These are phyloP conservation scores for Globisporangium takayamanum DNA, from an alignment of 352 stramenopile genomes.

Conservation along the genomic window DNA sequence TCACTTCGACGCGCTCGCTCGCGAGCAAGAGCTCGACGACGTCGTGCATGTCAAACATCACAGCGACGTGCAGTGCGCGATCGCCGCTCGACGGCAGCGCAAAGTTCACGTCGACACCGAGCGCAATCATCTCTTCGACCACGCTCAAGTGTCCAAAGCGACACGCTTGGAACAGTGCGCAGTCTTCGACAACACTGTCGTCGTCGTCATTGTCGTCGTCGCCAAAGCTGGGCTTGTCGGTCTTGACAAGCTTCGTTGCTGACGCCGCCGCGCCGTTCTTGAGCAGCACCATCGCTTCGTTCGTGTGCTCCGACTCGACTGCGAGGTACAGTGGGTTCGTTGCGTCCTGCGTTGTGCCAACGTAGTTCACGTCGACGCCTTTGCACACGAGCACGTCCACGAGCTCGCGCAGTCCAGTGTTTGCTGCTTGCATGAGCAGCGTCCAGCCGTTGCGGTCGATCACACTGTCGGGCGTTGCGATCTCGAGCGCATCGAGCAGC, in stretches of 20 bases:
- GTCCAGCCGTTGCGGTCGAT: conserved; percentile 78
- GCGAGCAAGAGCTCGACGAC: conserved; percentile 65
- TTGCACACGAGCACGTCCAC: conserved; percentile 42
- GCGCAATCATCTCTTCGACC: conserved; percentile 71
- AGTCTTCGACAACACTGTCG: conserved; percentile 53
- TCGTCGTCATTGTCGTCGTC: conserved; percentile 21
- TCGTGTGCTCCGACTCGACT: conserved; percentile 68
- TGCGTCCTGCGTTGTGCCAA: conserved; percentile 33
- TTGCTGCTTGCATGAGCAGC: conserved; percentile 81
- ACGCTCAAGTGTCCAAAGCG: conserved; percentile 59
- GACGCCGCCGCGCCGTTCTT: conserved; percentile 60
- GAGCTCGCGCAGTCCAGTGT: conserved; percentile 57
- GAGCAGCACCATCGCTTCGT: conserved; percentile 59
- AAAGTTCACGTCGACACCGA: conserved; percentile 68
- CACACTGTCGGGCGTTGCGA: conserved; percentile 36
- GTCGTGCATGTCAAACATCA: conserved; percentile 82
- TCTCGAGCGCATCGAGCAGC: conserved; percentile 38
- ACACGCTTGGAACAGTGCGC: conserved; percentile 70
- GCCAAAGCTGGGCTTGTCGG: conserved; percentile 24
- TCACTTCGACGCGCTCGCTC: conserved; percentile 48
- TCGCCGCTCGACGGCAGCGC: conserved; percentile 54
- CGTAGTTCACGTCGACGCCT: conserved; percentile 57
- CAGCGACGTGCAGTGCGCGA: conserved; percentile 65
- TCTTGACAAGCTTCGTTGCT: conserved; percentile 62
- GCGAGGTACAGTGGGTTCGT: conserved; percentile 68